These are phyloP conservation scores for Vanrija humicola DNA, from an alignment of 1,284 basidiomycete species.

Conservation along the genomic window DNA sequence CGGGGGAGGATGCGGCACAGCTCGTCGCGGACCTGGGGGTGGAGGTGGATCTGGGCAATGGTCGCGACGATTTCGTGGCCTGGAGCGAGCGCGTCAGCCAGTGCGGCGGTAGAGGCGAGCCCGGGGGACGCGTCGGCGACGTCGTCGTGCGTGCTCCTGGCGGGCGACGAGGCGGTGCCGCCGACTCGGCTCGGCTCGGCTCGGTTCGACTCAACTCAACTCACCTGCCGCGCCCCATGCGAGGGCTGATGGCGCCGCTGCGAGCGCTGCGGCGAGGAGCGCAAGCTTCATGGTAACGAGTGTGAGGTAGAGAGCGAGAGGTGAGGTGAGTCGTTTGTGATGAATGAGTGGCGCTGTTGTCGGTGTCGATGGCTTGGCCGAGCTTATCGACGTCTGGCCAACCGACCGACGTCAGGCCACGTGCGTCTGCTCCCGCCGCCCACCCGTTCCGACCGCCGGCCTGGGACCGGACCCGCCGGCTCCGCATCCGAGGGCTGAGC, in stretches of 20 bases:
- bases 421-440: too few species aligned
- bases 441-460: too few species aligned
- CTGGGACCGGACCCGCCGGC: too few species aligned
- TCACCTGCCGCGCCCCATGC: slow-evolving; percentile 54
- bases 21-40: slow-evolving; percentile 64
- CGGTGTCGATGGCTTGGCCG: not conserved
- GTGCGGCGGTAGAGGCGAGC: too few species aligned
- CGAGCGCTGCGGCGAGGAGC: not conserved
- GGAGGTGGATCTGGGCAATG: slow-evolving; percentile 84
- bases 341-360: not conserved
- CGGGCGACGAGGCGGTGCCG: not conserved
- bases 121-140: not conserved
- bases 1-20: slow-evolving; percentile 65
- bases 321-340: not conserved
- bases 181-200: too few species aligned
- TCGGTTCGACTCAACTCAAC: slow-evolving; percentile 8
- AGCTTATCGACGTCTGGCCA: not conserved
- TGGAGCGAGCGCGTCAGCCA: slow-evolving; percentile 20
- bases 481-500: too few species aligned
- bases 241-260: slow-evolving; percentile 28
- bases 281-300: slow-evolving; percentile 6
- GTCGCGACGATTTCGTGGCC: slow-evolving; percentile 90
- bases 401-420: too few species aligned
- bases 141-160: not conserved
- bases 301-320: not conserved